Conservation (phyloP, 768 basidiomycete species). For the Kwoniella sp. region DNA sequence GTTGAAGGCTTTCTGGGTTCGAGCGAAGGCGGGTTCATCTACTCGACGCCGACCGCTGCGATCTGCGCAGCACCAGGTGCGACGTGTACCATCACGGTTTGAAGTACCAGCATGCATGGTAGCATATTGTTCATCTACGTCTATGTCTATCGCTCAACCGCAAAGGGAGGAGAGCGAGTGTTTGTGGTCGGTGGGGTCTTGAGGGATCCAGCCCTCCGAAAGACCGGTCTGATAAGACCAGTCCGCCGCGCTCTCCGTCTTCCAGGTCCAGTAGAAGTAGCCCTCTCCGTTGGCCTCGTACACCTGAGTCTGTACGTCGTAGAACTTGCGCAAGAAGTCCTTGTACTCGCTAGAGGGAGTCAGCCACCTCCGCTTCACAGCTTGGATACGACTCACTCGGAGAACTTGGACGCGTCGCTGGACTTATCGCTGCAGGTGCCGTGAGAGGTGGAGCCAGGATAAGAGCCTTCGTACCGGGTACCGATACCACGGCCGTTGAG, state of each 20-base stretch:
- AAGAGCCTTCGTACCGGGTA: slow-evolving; percentile 49
- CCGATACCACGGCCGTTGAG: slow-evolving; percentile 47
- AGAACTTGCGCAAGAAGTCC: slow-evolving; percentile 71
- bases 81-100: neutral
- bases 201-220: slow-evolving; percentile 76
- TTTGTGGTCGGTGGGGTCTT: slow-evolving; percentile 55
- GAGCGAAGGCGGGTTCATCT: slow-evolving; percentile 36
- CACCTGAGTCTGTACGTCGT: slow-evolving; percentile 66
- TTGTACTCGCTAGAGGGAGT: slow-evolving; percentile 59
- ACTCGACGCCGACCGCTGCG: slow-evolving; percentile 4
- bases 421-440: slow-evolving; percentile 51
- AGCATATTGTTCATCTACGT: neutral
- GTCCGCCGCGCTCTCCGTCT: slow-evolving; percentile 62
- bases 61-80: slow-evolving; percentile 30
- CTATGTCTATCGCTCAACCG: slow-evolving; percentile 9
- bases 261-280: slow-evolving; percentile 49
- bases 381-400: slow-evolving; percentile 48
- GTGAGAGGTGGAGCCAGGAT: slow-evolving; percentile 33
- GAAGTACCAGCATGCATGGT: neutral
- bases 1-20: slow-evolving; percentile 32
- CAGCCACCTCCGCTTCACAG: neutral
- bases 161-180: slow-evolving; percentile 64
- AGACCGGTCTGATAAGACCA: slow-evolving; percentile 86
- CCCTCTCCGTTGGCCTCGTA: slow-evolving; percentile 49
- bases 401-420: slow-evolving; percentile 70